A percentile compares a stretch with the other conserved stretches of the same genome.
phyloP scores from a whole-genome alignment of 202 grass and related monocot species.

The Thinopyrum obtusiflorum region DNA sequence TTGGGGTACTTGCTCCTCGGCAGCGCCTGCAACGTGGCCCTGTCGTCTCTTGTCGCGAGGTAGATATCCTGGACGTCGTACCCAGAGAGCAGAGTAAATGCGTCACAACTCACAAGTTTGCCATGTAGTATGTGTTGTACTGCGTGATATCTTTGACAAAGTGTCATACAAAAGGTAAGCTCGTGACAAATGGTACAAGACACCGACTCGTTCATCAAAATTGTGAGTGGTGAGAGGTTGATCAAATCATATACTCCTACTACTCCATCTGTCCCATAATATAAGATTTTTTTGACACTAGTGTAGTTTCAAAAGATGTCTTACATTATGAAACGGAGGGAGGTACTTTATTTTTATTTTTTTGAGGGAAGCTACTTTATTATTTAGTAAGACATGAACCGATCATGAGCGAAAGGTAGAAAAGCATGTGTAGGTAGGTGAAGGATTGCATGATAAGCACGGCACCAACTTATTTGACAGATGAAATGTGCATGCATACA shows the following conservation, averaged over 20 bases:
- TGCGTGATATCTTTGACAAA: background rate
- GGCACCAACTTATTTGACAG: conserved; percentile 1
- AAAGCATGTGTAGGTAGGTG: background rate
- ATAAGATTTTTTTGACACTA: no score
- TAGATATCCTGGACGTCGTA: conserved; percentile 42
- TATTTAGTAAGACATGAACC: background rate
- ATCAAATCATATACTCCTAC: background rate
- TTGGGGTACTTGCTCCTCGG: conserved; percentile 41
- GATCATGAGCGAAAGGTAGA: background rate
- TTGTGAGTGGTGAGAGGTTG: background rate
- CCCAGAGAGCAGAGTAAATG: background rate
- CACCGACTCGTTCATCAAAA: background rate
- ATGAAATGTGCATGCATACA: background rate
- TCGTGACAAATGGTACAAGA: background rate
- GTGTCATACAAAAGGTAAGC: background rate
- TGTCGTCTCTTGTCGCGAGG: conserved; percentile 36
- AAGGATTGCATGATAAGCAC: background rate
- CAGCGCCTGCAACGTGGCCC: conserved; percentile 29
- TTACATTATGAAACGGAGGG: no score
- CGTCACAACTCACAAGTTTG: background rate
- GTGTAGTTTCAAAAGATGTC: no score
- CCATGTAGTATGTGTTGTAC: background rate
- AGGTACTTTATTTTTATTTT: no score
- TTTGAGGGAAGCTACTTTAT: background rate
- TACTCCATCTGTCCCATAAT: no score